Conservation (phyloP, 352 stramenopile genomes). For the Elongisporangium undulatum region DNA sequence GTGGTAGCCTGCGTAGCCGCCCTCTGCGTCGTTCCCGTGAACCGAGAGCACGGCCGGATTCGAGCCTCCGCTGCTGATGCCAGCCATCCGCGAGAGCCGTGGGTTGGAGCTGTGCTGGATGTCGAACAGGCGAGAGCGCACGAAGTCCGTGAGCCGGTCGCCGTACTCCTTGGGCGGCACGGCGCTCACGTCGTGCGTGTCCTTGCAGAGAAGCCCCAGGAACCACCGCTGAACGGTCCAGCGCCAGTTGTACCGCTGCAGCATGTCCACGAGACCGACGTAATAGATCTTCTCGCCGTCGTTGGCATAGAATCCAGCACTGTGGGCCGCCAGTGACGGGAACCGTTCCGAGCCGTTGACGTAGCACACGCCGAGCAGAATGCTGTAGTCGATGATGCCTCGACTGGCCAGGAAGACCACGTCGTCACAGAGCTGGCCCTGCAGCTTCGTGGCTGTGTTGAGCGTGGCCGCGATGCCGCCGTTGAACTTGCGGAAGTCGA, state of each 20-base stretch:
- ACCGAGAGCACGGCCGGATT: constrained; percentile 9
- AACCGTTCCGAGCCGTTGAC: constrained; percentile 21
- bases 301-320: constrained; percentile 40
- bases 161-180: constrained; percentile 70
- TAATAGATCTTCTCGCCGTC: constrained; percentile 67
- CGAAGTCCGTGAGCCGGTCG: constrained; percentile 64
- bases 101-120: constrained; percentile 27
- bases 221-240: constrained; percentile 82
- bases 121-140: constrained; percentile 66
- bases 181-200: constrained; percentile 77
- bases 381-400: constrained; percentile 85
- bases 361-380: constrained; percentile 69
- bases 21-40: constrained; percentile 4
- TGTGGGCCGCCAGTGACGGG: constrained; percentile 14
- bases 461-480: constrained; percentile 52
- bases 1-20: constrained; percentile 15
- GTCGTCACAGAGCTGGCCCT: constrained; percentile 74
- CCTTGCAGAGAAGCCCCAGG: constrained; percentile 74
- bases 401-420: constrained; percentile 79
- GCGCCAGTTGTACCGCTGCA: constrained; percentile 84
- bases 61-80: constrained; percentile 9
- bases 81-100: constrained; percentile 1
- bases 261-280: constrained; percentile 76
- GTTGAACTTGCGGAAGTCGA: constrained; percentile 80
- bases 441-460: constrained; percentile 26